Percentiles rank a stretch among this genome's conserved stretches.
phyloP scores from a whole-genome alignment of 768 basidiomycete species.

The Astraeus odoratus region DNA sequence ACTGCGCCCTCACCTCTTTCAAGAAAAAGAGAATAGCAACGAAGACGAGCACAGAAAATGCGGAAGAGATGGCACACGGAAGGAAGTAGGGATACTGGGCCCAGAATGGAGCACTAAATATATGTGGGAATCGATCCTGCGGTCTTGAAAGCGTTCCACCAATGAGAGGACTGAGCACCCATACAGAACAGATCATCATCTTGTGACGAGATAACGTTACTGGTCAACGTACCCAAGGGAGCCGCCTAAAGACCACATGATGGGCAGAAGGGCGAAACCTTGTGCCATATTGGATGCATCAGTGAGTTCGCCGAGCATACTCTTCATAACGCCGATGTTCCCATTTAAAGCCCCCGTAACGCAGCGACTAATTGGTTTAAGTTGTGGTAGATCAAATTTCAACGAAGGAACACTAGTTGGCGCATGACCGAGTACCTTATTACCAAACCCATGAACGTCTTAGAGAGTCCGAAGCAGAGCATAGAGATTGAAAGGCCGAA shows the following conservation, averaged over 20 bases:
- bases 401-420: no score
- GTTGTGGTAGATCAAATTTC: background rate
- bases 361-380: conserved; percentile 8
- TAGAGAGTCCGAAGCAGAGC: conserved; percentile 56
- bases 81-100: conserved; percentile 54
- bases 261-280: conserved; percentile 34
- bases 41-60: conserved; percentile 40
- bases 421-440: conserved; percentile 36
- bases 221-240: conserved; percentile 26
- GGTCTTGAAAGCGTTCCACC: conserved; percentile 51
- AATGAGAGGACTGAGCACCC: conserved; percentile 37
- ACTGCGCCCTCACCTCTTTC: conserved; percentile 37
- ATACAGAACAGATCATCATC: background rate
- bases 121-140: conserved; percentile 41
- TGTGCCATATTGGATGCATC: conserved; percentile 35
- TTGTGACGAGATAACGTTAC: background rate
- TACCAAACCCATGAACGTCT: conserved; percentile 48
- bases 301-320: conserved; percentile 37
- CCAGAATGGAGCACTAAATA: conserved; percentile 44
- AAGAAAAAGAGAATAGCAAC: conserved; percentile 35
- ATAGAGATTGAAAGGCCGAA: conserved; percentile 43
- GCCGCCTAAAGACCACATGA: conserved; percentile 26
- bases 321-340: conserved; percentile 11
- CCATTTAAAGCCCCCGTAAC: conserved; percentile 29
- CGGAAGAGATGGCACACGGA: conserved; percentile 53